A percentile compares a stretch with the other conserved stretches of the same genome.
Conservation (phyloP, 2,329 filamentous ascomycete genomes). For the Microdochium paspali region DNA sequence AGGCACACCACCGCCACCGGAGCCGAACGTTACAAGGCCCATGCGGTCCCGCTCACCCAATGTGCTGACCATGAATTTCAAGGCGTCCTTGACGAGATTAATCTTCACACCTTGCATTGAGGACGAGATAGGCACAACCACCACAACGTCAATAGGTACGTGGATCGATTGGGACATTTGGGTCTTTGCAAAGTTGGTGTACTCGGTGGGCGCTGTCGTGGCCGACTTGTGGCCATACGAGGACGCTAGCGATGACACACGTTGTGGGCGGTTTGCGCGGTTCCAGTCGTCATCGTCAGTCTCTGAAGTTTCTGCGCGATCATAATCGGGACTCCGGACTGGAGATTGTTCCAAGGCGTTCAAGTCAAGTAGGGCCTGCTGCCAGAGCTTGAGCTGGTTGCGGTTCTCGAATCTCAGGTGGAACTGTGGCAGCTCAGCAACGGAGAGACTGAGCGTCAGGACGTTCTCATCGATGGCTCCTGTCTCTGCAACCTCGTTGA, state of each 20-base stretch:
- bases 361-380: constrained; percentile 73
- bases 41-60: constrained; percentile 91
- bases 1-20: constrained; percentile 83
- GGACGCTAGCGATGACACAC: constrained; percentile 75
- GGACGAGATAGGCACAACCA: constrained; percentile 93
- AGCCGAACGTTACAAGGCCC: constrained; percentile 95
- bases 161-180: constrained; percentile 53
- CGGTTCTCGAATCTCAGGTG: constrained; percentile 81
- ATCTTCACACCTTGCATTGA: constrained; percentile 99
- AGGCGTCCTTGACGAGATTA: constrained; percentile 79
- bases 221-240: constrained; percentile 73
- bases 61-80: constrained; percentile 84
- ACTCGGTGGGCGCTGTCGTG: constrained; percentile 85
- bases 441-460: constrained; percentile 81
- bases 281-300: constrained; percentile 86
- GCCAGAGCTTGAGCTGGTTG: constrained; percentile 79
- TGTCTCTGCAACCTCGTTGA: constrained; percentile 76
- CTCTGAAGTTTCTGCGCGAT: constrained; percentile 68
- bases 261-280: constrained; percentile 46
- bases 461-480: constrained; percentile 65
- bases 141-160: constrained; percentile 88
- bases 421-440: constrained; percentile 86
- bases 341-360: constrained; percentile 60
- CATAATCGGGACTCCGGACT: constrained; percentile 64
- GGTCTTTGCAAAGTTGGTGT: constrained; percentile 61